Conservation (phyloP, 129 eudicot species). For the Logfia minima region DNA sequence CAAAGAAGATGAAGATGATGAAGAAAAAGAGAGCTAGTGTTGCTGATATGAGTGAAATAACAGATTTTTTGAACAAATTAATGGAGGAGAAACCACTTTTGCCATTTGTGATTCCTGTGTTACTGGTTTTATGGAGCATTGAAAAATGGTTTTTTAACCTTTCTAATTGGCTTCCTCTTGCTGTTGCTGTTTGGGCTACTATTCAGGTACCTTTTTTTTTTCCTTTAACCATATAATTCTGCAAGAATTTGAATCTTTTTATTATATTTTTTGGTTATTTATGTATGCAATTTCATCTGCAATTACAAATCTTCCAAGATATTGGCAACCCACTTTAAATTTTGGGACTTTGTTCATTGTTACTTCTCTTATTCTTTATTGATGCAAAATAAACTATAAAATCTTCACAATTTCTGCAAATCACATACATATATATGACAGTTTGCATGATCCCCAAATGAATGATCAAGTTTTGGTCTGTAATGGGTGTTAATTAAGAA, state of each 20-base stretch:
- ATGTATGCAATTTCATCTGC: neutral
- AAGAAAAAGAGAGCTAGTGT: neutral
- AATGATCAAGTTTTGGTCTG: neutral
- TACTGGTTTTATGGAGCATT: conserved; percentile 63
- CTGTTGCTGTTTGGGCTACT: conserved; percentile 83
- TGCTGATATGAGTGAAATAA: conserved; percentile 34
- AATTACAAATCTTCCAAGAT: no score
- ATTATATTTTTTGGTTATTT: neutral
- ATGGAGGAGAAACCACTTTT: conserved; percentile 56
- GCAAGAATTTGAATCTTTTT: neutral
- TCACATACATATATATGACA: neutral
- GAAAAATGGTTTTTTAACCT: conserved; percentile 91
- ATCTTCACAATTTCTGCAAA: neutral
- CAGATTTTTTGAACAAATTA: conserved; percentile 54
- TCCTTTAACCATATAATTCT: neutral
- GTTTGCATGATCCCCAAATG: neutral
- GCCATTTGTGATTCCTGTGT: conserved; percentile 58
- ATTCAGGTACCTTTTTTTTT: conserved; percentile 57
- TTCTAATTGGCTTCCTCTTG: conserved; percentile 93
- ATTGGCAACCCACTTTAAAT: neutral
- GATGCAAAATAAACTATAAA: no score
- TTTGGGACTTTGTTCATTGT: neutral
- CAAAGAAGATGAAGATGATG: neutral
- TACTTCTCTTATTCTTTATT: neutral
- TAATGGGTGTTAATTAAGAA: neutral